Evolutionary conservation across 192 early-diverging fungal genomes (phyloP), one percentile per base, ranked within the genome.

Genomic region (Funneliformis geosporum): DNA sequence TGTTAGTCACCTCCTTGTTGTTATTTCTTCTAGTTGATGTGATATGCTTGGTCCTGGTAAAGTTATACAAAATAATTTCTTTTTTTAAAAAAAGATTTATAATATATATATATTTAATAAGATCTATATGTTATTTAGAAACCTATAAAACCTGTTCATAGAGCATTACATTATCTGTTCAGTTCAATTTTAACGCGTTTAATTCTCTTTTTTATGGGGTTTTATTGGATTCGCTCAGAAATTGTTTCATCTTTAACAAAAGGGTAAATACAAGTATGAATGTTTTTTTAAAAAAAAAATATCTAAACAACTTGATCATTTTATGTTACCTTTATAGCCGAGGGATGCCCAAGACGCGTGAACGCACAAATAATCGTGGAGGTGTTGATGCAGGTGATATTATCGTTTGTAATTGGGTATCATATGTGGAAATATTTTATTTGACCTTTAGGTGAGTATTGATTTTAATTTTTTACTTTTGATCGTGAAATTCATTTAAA

Each of bases 381-480:
- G 38, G 71, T 8, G 76, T 89, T 8, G 66, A 79, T 23, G 84
- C 88, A 60, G 95, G 95, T 74, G 91, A 95, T 80, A 70, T 97
- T 8, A 93, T 97, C 46, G 81, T 95, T 25, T 82, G 91, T 74
- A 97, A 97, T 81, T 94, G 93, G 83, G 86, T 86, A 4, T 96
- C 95, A 11, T 97, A 97, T 79, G 83, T 96, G 27, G 95, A 97
- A 50, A 73, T 96, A 9, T 60, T 97, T 43, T 96, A 94, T 38
- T 73, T 96, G 10, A 86, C 90, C 8, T 90, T 86, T 62, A 81
- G 84, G 88, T 95, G 33, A 89, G 50, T n/a, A 40, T 6, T 44
- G 16, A 68, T 74, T 43, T 40, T 60, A n/a, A n/a, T 42, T 9
- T 46, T 38, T 23, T 6, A 14, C 8, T n/a, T 28, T 42, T 78